Evolutionary conservation across 2,329 filamentous ascomycete species (phyloP).

Genomic region (Talaromyces piceae): DNA sequence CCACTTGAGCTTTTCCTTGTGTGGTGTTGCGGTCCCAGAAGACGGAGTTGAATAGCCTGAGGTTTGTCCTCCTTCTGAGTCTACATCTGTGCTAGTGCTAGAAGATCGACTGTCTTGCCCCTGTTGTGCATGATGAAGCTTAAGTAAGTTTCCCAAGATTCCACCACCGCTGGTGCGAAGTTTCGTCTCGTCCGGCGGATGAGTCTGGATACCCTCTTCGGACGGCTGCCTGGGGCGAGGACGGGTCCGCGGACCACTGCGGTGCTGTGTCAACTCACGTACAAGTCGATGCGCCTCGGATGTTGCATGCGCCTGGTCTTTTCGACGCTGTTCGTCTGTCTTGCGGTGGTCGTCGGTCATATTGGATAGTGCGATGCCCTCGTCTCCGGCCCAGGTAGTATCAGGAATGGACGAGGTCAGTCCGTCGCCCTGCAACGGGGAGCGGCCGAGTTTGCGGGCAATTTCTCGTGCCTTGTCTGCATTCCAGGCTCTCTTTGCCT

Average conservation of each 20-base stretch:
- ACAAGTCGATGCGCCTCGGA: constrained; percentile 32
- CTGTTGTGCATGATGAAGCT: constrained; percentile 52
- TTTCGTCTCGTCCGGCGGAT: constrained; percentile 16
- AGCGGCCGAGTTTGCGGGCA: constrained; percentile 18
- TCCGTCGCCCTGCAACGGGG: constrained; percentile 19
- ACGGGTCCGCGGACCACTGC: constrained; percentile 20
- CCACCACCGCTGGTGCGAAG: constrained; percentile 40
- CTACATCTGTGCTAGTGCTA: constrained; percentile 17
- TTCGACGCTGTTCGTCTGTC: constrained; percentile 19
- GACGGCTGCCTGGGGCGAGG: constrained; percentile 24
- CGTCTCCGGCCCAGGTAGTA: constrained; percentile 21
- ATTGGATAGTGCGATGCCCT: constrained; percentile 18
- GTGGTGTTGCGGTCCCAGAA: constrained; percentile 27
- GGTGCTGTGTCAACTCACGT: constrained; percentile 26
- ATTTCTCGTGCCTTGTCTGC: constrained; percentile 13
- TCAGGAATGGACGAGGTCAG: constrained; percentile 19
- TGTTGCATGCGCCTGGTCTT: constrained; percentile 18
- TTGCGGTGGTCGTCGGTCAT: constrained; percentile 26
- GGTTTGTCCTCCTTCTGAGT: constrained; percentile 19
- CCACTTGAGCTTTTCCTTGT: constrained; percentile 35
- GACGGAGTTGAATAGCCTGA: constrained; percentile 16
- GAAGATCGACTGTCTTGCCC: constrained; percentile 12
- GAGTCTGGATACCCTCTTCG: constrained; percentile 26
- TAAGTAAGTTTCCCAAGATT: constrained; percentile 64
- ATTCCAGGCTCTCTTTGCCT: constrained; percentile 3